Percentiles rank a stretch among this genome's conserved stretches.
Conservation (phyloP, 768 basidiomycete species). For the Tremella fuciformis region DNA sequence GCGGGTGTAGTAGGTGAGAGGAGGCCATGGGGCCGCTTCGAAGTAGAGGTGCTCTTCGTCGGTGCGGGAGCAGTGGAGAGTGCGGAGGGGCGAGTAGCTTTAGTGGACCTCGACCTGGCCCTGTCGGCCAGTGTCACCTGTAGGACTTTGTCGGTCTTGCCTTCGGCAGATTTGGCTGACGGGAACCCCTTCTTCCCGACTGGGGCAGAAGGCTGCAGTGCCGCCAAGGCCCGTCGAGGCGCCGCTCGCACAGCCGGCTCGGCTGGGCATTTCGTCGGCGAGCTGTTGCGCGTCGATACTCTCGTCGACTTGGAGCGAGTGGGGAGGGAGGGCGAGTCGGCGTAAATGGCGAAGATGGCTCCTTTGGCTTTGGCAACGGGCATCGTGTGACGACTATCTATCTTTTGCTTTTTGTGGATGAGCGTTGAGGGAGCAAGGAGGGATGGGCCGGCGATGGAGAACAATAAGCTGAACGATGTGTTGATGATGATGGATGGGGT, state of each 20-base stretch:
- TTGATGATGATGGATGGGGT: too few species aligned
- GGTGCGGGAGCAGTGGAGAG: too few species aligned
- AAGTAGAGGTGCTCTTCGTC: not conserved
- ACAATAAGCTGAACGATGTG: too few species aligned
- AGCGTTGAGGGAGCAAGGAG: too few species aligned
- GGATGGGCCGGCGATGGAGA: too few species aligned
- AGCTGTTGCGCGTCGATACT: too few species aligned
- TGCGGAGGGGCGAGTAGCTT: not conserved
- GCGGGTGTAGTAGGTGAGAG: constrained; percentile 1
- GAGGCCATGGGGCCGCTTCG: not conserved
- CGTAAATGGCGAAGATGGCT: constrained; percentile 49
- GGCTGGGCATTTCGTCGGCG: not conserved
- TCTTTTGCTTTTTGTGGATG: too few species aligned
- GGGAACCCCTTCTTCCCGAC: not conserved
- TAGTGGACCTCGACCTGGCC: not conserved
- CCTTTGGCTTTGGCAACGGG: constrained; percentile 49
- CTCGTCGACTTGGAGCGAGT: not conserved
- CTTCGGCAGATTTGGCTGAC: not conserved
- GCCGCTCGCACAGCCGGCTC: not conserved
- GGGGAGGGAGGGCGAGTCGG: constrained; percentile 38
- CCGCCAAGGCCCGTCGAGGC: constrained; percentile 13
- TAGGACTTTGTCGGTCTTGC: not conserved
- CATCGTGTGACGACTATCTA: too few species aligned
- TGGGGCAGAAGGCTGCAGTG: constrained; percentile 13
- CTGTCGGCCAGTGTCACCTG: too few species aligned